A percentile compares a stretch with the other conserved stretches of the same genome.
Evolutionary conservation across 495 filamentous ascomycete genomes (phyloP).

Genomic region (Tuber indicum): DNA sequence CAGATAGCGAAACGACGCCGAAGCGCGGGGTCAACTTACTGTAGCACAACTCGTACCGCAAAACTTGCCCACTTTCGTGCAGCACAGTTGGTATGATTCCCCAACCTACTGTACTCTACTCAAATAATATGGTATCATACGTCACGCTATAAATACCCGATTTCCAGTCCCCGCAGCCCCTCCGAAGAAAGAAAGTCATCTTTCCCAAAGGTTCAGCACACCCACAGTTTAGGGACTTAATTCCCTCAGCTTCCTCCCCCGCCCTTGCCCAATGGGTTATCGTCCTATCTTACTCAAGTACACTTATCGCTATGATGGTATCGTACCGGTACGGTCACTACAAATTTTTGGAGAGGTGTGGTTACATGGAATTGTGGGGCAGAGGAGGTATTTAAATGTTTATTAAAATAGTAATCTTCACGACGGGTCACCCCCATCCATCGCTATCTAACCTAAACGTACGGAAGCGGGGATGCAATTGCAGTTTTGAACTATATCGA

Average conservation of each 20-base stretch:
- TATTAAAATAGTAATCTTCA: not conserved
- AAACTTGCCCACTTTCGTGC: not conserved
- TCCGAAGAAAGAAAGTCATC: not conserved
- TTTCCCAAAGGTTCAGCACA: not conserved
- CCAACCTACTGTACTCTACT: not conserved
- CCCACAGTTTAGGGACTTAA: not conserved
- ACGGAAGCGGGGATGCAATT: conserved; percentile 9
- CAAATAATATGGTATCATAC: not conserved
- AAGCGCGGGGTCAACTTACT: not conserved
- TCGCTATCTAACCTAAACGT: not conserved
- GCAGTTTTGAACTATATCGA: conserved; percentile 41
- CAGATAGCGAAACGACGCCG: not conserved
- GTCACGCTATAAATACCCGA: not conserved
- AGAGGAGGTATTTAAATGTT: not conserved
- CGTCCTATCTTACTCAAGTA: not conserved
- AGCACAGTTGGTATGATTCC: not conserved
- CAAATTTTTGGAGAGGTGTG: not conserved
- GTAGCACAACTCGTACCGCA: not conserved
- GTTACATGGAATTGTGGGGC: not conserved
- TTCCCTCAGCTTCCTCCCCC: not conserved
- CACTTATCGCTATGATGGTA: not conserved
- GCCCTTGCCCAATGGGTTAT: not conserved
- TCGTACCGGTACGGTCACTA: not conserved
- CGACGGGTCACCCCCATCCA: not conserved
- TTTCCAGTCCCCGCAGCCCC: not conserved